Base-by-base conservation (phyloP, 1,139 yeast genomes). In the Hemisphaericaspora subhashii region DNA sequence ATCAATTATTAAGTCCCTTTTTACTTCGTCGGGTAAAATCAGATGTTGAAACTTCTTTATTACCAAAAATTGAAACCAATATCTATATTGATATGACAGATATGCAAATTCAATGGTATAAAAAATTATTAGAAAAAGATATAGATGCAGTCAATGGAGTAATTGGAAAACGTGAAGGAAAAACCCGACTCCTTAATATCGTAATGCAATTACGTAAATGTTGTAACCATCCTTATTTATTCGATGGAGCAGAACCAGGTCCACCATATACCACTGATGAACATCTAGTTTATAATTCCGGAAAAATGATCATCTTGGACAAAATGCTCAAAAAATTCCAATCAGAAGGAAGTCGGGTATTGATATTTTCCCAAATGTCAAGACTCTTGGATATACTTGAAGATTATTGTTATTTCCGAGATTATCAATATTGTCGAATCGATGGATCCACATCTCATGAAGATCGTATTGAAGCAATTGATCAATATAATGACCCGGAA, bases 171-270 rank as follows among this genome's bases (percentile, higher is more conserved):
- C 74, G 92, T 43, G 97, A 90, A 57, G 92, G 94, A 8, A 90
- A 90, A 57, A 90, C 97, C 2, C 74, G 98, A 41, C 69, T 92
- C 44, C 69, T 92, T 39, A 92, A 92, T 55, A 89, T 92, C 53
- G 97, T 92, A 13, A 92, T 92, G 98, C 98, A 92, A 61, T 71
- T 92, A 48, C 77, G 98, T 52, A 92, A 92, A 61, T 92, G 98
- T 61, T 92, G 98, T 61, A 92, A 92, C 55, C 98, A 92, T 62
- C 98, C 98, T 0, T 92, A 92, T 60, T 68, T 92, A 37, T 92
- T 92, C 54, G 98, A 92, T 58, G 98, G 98, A 29, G 98, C 98
- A 1, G 98, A 92, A 60, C 98, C 98, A 0, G 98, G 98, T 8
- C 98, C 98, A 3, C 98, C 98, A 0, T 92, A 77, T 57, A 90